Conservation (phyloP, 768 basidiomycete genomes). For the Pseudohyphozyma bogoriensis region DNA sequence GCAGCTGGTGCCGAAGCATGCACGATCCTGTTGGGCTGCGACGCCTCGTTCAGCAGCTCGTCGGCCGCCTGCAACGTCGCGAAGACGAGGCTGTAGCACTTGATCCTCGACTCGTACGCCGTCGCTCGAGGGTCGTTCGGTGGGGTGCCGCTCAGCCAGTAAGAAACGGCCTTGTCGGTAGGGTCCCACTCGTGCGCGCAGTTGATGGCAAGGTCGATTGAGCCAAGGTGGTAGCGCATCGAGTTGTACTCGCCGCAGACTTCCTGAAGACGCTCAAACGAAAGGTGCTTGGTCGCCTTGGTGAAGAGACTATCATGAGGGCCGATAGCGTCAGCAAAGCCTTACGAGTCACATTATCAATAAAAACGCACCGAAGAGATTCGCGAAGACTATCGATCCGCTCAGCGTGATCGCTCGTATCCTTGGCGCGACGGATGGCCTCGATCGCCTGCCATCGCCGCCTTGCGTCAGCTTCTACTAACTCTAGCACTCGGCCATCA, state of each 20-base stretch:
- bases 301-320: conserved; percentile 57
- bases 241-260: conserved; percentile 82
- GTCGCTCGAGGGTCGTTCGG: conserved; percentile 52
- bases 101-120: conserved; percentile 52
- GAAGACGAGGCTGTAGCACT: conserved; percentile 73
- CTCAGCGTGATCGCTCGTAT: conserved; percentile 62
- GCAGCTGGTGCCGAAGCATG: background rate
- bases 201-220: conserved; percentile 69
- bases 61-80: conserved; percentile 75
- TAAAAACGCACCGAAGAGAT: conserved; percentile 58
- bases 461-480: background rate
- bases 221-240: conserved; percentile 72
- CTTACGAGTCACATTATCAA: no score
- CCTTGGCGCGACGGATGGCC: conserved; percentile 78
- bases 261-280: conserved; percentile 72
- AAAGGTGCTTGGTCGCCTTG: conserved; percentile 75
- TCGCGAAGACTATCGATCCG: conserved; percentile 71
- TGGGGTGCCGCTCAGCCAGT: conserved; percentile 57
- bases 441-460: conserved; percentile 62
- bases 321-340: background rate
- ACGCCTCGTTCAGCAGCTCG: conserved; percentile 45
- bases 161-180: conserved; percentile 49
- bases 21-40: conserved; percentile 13
- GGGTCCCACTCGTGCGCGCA: conserved; percentile 72
- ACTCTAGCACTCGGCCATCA: background rate